These are phyloP conservation scores for Capsicum chinense DNA, from an alignment of 257 asterid species.

Conservation along the genomic window DNA sequence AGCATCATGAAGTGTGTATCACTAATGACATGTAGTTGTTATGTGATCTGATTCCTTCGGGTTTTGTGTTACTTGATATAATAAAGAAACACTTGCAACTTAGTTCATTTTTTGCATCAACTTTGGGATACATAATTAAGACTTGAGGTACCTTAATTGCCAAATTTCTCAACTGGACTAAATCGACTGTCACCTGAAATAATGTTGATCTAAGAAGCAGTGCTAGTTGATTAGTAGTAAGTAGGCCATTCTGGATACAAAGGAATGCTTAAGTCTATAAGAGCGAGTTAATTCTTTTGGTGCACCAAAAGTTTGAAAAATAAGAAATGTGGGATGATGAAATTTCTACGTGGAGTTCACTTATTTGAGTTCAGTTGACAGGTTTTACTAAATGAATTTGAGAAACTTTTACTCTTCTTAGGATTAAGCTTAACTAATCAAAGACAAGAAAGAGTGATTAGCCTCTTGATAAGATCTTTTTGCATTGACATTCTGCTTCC, in stretches of 20 bases:
- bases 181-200: neutral
- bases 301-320: neutral
- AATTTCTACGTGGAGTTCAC: neutral
- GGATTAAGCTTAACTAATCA: neutral
- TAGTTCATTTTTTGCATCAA: neutral
- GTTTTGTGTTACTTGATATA: neutral
- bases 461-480: neutral
- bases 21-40: neutral
- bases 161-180: conserved; percentile 12
- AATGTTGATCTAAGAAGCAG: conserved; percentile 4
- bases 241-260: neutral
- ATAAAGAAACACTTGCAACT: neutral
- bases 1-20: neutral
- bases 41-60: neutral
- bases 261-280: neutral
- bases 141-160: neutral
- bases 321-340: conserved; percentile 9
- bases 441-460: neutral
- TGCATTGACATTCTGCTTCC: neutral
- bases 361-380: neutral
- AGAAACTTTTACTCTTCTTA: neutral
- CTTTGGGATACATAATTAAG: neutral
- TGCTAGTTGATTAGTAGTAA: neutral
- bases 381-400: conserved; percentile 12
- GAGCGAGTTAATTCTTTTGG: neutral